Evolutionary conservation across 2,329 filamentous ascomycete species (phyloP), one percentile per base, ranked within the genome.

Genomic region (Trichoderma atroviride): DNA sequence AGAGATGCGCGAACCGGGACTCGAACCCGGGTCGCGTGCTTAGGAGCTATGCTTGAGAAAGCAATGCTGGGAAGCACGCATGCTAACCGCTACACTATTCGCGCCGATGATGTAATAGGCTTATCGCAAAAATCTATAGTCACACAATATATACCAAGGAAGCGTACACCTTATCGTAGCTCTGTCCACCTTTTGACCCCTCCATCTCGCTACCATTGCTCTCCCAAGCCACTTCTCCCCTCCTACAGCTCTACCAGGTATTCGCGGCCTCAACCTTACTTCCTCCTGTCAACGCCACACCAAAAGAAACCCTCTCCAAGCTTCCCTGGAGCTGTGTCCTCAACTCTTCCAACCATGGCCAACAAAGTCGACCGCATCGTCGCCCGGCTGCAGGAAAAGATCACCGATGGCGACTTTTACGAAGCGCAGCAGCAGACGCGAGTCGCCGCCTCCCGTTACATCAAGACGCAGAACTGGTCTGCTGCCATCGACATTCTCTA

Each of bases 351-450:
- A 73, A 73, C 50, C 70, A 81, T 81, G 80, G 78, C 80, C 64
- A 81, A 73, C 75, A 81, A 81, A 72, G 80, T 81, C 73, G 79
- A 81, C 55, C 78, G 79, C 57, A 89, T 89, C 79, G 87, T 89
- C 74, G 78, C 84, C 69, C 85, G 87, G 31, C 90, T 97, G 79
- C 92, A 95, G 82, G 86, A 92, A 81, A 95, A 93, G 81, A 97
- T 97, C 81, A 86, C 89, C 74, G 93, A 96, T 81, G 95, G 94
- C 76, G 91, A 96, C 79, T 97, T 89, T 86, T 99, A 99, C 84
- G 96, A 99, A 87, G 96, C 96, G 70, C 95, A 98, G 83, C 96
- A 99, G 81, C 96, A 99, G 84, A 93, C 97, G 74, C 93, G 96
- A 72, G 94, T 97, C 67, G 95, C 97, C 74, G 94, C 94, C 71